Percentiles rank a stretch among this genome's conserved stretches.
phyloP scores from a whole-genome alignment of 257 asterid species.

The Fraxinus pennsylvanica region DNA sequence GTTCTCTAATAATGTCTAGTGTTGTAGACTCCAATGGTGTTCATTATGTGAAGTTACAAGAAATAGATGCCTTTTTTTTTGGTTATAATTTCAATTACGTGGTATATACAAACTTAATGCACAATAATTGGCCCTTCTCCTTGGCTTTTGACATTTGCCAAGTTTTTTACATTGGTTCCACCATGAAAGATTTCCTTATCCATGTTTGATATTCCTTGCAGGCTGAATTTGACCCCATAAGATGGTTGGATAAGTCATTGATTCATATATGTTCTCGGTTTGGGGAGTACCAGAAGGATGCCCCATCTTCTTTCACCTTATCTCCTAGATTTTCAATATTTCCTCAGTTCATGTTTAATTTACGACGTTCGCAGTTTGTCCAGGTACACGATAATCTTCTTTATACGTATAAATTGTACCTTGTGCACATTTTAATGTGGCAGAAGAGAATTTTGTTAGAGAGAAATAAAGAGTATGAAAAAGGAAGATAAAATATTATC shows the following conservation, averaged over 20 bases:
- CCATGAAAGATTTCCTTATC: slow-evolving; percentile 8
- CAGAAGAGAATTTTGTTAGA: slow-evolving; percentile 14
- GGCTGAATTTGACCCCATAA: slow-evolving; percentile 98
- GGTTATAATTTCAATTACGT: slow-evolving; percentile 15
- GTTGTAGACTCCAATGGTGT: slow-evolving; percentile 16
- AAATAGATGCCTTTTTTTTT: background rate
- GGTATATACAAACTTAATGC: slow-evolving; percentile 2
- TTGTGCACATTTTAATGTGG: background rate
- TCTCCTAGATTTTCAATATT: slow-evolving; percentile 90
- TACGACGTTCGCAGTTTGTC: slow-evolving; percentile 94
- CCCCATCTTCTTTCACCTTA: slow-evolving; percentile 83
- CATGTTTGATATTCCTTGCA: slow-evolving; percentile 38
- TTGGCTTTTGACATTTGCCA: slow-evolving; percentile 15
- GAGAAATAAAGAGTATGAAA: background rate
- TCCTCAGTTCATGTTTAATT: slow-evolving; percentile 92
- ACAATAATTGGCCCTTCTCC: slow-evolving; percentile 17
- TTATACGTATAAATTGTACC: slow-evolving; percentile 12
- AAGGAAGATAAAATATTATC: slow-evolving; percentile 6
- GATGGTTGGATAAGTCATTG: slow-evolving; percentile 97
- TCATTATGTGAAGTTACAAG: slow-evolving; percentile 15
- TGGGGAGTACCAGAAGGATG: slow-evolving; percentile 95
- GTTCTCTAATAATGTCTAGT: slow-evolving; percentile 16
- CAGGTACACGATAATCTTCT: slow-evolving; percentile 54
- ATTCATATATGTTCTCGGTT: slow-evolving; percentile 92
- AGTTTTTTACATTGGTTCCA: slow-evolving; percentile 10